These are phyloP conservation scores for Miscanthus lutarioriparius DNA, from an alignment of 176 grass and related monocot genomes.

Conservation along the genomic window DNA sequence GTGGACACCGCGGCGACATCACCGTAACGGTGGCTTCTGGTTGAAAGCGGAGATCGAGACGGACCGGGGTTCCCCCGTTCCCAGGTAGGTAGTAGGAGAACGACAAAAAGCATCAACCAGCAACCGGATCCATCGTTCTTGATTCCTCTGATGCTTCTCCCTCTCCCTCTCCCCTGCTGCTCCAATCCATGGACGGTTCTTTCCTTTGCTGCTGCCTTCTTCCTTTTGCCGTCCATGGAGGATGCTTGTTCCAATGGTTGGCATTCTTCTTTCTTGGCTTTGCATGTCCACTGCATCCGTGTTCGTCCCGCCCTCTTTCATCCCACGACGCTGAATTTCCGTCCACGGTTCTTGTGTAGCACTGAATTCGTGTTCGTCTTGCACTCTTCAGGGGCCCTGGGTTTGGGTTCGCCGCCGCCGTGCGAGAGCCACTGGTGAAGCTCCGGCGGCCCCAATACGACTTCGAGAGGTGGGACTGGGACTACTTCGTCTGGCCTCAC, in stretches of 20 bases:
- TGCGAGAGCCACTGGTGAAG: slow-evolving; percentile 71
- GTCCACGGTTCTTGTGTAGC: no score
- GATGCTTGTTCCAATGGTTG: neutral
- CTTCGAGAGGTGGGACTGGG: slow-evolving; percentile 72
- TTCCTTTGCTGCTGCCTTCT: neutral
- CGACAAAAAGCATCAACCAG: neutral
- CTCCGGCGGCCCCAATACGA: slow-evolving; percentile 63
- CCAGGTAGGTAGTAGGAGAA: slow-evolving; percentile 7
- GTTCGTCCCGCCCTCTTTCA: neutral
- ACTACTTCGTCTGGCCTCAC: slow-evolving; percentile 67
- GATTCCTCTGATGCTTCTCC: neutral
- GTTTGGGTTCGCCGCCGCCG: slow-evolving; percentile 44
- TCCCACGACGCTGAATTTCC: neutral
- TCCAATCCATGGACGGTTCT: neutral
- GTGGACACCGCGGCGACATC: slow-evolving; percentile 3
- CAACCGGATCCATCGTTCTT: neutral
- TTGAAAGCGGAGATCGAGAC: slow-evolving; percentile 46
- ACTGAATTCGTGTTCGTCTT: no score
- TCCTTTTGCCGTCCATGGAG: neutral
- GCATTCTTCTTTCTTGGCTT: slow-evolving; percentile 5
- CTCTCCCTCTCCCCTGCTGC: neutral
- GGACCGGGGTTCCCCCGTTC: slow-evolving; percentile 23
- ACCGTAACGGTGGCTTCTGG: slow-evolving; percentile 7
- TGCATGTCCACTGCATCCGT: neutral
- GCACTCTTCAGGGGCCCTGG: slow-evolving; percentile 16